phyloP scores from a whole-genome alignment of 1,284 basidiomycete species.

The Ganoderma sp. region DNA sequence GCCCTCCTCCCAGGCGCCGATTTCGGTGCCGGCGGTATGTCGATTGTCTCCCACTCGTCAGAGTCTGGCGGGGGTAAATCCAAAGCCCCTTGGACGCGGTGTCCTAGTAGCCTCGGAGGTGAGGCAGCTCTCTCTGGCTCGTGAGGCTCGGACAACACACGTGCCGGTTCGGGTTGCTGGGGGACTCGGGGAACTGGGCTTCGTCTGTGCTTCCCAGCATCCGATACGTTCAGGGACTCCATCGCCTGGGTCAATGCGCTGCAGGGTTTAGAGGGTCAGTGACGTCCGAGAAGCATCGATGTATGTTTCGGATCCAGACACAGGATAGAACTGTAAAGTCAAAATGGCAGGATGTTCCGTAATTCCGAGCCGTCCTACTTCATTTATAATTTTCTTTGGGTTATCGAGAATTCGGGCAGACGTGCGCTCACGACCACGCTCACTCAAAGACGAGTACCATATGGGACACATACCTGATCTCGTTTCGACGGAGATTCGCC shows the following conservation, averaged over 20 bases:
- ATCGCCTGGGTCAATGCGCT: slow-evolving; percentile 37
- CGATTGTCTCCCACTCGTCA: slow-evolving; percentile 52
- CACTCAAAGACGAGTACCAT: neutral
- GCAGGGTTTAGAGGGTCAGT: neutral
- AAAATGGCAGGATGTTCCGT: neutral
- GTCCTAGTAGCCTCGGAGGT: slow-evolving; percentile 1
- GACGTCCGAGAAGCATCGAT: neutral
- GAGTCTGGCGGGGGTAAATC: slow-evolving; percentile 55
- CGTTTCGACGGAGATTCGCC: slow-evolving; percentile 71
- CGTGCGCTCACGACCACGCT: neutral
- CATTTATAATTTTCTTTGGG: neutral
- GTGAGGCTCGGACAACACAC: neutral
- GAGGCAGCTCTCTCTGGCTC: neutral
- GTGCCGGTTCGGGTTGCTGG: neutral
- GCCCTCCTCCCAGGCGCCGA: neutral
- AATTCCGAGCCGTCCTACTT: neutral
- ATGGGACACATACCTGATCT: slow-evolving; percentile 48
- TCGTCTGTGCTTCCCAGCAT: slow-evolving; percentile 10
- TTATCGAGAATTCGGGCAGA: neutral
- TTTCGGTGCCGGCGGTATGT: slow-evolving; percentile 48
- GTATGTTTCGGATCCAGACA: neutral
- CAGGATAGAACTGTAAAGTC: neutral
- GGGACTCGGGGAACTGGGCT: slow-evolving; percentile 6
- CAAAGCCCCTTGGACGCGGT: slow-evolving; percentile 25
- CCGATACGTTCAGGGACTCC: slow-evolving; percentile 33